Evolutionary conservation across 768 basidiomycete genomes (phyloP), one percentile per base, ranked within the genome.

Genomic region (Cytidiella melzeri): DNA sequence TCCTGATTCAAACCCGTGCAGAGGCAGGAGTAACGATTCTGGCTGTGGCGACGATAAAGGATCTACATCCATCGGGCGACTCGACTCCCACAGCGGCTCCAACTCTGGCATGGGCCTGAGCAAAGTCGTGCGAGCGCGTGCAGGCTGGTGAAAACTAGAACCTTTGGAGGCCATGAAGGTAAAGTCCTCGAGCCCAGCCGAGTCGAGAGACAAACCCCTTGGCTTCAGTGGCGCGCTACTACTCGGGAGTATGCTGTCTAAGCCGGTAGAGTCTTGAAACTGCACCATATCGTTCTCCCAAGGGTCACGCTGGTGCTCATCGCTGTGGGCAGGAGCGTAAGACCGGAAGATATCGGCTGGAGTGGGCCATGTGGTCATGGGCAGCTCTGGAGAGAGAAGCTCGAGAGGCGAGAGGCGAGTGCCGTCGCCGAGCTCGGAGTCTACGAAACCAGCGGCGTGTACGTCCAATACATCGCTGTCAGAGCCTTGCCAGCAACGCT

Each of bases 171-270:
- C 26, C 4, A 40, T 13, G 20, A 46, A 36, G 21, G 26, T 30
- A 27, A 41, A 53, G 1, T 40, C 19, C 20, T 44, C 39, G 13
- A 36, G 11, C 28, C 27, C 27, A 15, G 47, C 18, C 6, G 46
- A 44, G n/a, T 48, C 52, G 6, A 53, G 47, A 13, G 52, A 53
- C 28, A 34, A 20, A 9, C 41, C 40, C n/a, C 52, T 34, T 11
- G 36, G 52, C 30, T 34, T 34, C 9, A 34, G 7, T 7, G 30
- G 30, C 9, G 9, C 30, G 30, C 30, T 23, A 41, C 9, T 7
- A 41, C 40, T 18, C 40, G 7, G 30, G 15, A 34, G 30, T 7
- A 34, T 34, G 15, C 15, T 34, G 9, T 15, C 30, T 7, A 34
- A 34, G 30, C 30, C 30, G 15, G 7, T 34, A 7, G 30, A 7